These are phyloP conservation scores for Alternaria infectoria DNA, from an alignment of 2,329 filamentous ascomycete species.

Conservation along the genomic window DNA sequence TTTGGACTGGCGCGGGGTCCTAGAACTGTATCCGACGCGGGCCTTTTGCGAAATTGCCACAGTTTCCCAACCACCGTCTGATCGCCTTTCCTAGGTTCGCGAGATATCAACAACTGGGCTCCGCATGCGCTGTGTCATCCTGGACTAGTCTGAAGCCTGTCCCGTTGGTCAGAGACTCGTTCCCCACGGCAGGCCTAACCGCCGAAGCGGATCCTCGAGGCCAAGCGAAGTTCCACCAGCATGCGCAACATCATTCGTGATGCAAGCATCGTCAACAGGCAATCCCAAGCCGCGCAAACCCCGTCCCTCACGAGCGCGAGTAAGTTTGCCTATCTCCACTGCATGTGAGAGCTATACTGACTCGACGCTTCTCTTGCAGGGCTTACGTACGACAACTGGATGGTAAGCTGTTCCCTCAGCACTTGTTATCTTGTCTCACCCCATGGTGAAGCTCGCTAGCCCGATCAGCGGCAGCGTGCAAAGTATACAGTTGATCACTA, in stretches of 20 bases:
- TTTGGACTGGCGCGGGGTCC: constrained; percentile 11
- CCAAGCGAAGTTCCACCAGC: constrained; percentile 34
- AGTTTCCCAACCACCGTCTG: not conserved
- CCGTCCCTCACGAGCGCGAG: constrained; percentile 51
- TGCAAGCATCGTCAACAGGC: constrained; percentile 36
- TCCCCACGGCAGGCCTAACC: constrained; percentile 11
- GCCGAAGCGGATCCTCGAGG: constrained; percentile 27
- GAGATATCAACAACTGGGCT: not conserved
- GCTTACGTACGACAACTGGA: constrained; percentile 54
- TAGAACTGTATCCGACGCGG: not conserved
- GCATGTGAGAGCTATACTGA: not conserved
- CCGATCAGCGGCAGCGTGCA: not conserved
- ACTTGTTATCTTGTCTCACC: not conserved
- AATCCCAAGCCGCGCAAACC: constrained; percentile 43
- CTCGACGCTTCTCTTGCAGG: constrained; percentile 18
- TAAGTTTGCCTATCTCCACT: not conserved
- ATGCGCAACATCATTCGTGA: constrained; percentile 31
- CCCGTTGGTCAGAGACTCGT: constrained; percentile 11
- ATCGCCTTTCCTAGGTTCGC: not conserved
- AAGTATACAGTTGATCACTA: not conserved
- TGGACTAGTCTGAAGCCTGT: constrained; percentile 2
- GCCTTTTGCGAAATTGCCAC: constrained; percentile 2
- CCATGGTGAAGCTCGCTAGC: not conserved
- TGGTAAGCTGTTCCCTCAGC: constrained; percentile 41
- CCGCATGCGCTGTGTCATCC: constrained; percentile 5